A percentile compares a stretch with the other conserved stretches of the same genome.
phyloP scores from a whole-genome alignment of 1,139 yeast species.

The Lodderomyces margitis region DNA sequence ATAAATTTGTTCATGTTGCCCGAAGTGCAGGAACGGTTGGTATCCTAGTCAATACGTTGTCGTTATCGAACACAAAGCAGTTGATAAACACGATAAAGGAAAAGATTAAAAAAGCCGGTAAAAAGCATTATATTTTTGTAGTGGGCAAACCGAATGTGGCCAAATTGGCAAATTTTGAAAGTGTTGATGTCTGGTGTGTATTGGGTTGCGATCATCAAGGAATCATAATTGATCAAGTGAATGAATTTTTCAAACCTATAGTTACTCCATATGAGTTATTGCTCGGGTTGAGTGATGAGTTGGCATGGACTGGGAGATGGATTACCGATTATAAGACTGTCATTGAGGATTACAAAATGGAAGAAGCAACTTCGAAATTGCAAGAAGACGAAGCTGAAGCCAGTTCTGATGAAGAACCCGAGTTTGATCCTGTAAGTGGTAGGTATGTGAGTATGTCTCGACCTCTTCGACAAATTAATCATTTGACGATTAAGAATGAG shows the following conservation, averaged over 20 bases:
- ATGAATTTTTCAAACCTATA: slow-evolving; percentile 85
- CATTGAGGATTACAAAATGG: slow-evolving; percentile 31
- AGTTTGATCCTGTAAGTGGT: slow-evolving; percentile 89
- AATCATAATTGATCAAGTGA: slow-evolving; percentile 70
- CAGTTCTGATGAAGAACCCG: slow-evolving; percentile 57
- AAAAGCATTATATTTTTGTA: slow-evolving; percentile 89
- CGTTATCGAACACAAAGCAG: slow-evolving; percentile 66
- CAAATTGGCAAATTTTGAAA: slow-evolving; percentile 90
- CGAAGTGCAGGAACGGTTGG: slow-evolving; percentile 92
- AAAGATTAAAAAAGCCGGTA: slow-evolving; percentile 71
- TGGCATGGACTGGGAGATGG: slow-evolving; percentile 94
- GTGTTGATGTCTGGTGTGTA: slow-evolving; percentile 89
- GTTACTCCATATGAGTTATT: slow-evolving; percentile 90
- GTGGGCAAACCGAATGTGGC: slow-evolving; percentile 99
- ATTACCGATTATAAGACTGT: slow-evolving; percentile 69
- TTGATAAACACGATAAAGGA: slow-evolving; percentile 59
- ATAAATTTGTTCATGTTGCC: slow-evolving; percentile 82
- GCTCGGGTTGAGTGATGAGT: slow-evolving; percentile 70
- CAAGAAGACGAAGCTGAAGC: slow-evolving; percentile 17
- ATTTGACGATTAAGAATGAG: slow-evolving; percentile 53
- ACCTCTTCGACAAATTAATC: slow-evolving; percentile 70
- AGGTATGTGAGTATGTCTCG: slow-evolving; percentile 61
- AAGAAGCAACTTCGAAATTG: slow-evolving; percentile 20
- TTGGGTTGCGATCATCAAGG: slow-evolving; percentile 96
- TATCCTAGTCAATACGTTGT: slow-evolving; percentile 82